phyloP scores from a whole-genome alignment of 2,329 filamentous ascomycete genomes.

The Aureobasidium sp. region DNA sequence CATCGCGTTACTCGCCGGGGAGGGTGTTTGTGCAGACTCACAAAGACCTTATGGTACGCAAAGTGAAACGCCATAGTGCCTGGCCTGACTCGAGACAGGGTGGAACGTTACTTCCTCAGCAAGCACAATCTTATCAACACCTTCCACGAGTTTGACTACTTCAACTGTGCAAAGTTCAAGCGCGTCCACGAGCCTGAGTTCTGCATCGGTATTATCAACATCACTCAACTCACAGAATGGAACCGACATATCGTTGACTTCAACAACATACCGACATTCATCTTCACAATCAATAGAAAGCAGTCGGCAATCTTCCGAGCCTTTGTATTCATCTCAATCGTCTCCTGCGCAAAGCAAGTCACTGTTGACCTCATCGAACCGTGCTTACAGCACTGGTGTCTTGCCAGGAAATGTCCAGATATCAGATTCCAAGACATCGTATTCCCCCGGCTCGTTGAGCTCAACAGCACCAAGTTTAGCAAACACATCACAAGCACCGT shows the following conservation, averaged over 20 bases:
- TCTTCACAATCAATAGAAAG: background rate
- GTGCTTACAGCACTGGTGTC: background rate
- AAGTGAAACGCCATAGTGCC: background rate
- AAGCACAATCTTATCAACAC: background rate
- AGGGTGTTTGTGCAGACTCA: background rate
- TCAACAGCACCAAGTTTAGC: background rate
- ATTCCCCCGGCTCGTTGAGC: background rate
- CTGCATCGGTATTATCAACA: background rate
- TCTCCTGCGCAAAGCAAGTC: background rate
- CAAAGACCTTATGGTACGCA: background rate
- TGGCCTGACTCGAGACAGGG: background rate
- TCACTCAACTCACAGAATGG: background rate
- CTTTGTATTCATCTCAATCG: background rate
- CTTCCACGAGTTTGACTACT: background rate
- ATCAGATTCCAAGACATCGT: background rate
- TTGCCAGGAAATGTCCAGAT: background rate
- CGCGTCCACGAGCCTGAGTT: background rate
- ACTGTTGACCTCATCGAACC: background rate
- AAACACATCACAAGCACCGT: background rate
- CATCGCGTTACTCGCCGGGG: background rate
- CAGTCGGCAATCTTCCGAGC: background rate
- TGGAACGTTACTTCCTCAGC: constrained; percentile 1
- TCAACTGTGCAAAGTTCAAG: background rate
- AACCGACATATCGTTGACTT: background rate
- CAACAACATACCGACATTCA: background rate